Evolutionary conservation across 352 stramenopile species (phyloP), one percentile per base, ranked within the genome.

Genomic region (Thraustochytrium sp.): DNA sequence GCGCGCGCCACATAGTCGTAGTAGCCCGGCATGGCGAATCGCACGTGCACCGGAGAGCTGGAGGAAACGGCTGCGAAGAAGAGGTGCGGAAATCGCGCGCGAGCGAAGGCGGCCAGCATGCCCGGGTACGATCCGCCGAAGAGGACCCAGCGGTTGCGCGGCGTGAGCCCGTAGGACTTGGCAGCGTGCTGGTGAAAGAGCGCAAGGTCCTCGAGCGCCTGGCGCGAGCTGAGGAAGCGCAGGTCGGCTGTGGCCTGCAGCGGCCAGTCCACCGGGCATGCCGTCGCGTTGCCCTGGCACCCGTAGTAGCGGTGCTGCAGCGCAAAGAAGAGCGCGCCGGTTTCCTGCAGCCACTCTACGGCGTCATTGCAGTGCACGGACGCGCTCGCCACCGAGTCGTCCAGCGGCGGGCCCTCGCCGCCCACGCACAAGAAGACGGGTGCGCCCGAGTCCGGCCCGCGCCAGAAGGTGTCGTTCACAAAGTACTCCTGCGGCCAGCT

Each of bases 121-220:
- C 92, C 92, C 1, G 92, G 92, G 85, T 96, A 96, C 64, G 89
- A 94, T 0, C 92, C 92, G 36, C 92, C 92, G 84, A 96, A 94
- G 2, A 88, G 89, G 62, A 96, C 88, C 90, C 90, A 94, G 85
- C 93, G 92, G 56, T 85, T 87, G 65, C 91, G 92, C 29, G 55
- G 37, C 54, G 92, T 89, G 82, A 94, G 92, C 49, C 87, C 89
- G 36, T 90, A 90, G 53, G 92, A 85, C 64, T 94, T 90, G 0
- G 89, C 89, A 21, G 94, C 86, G 55, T 90, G 90, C 76, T 80
- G 34, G n/a, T 85, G 54, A 3, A 89, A 87, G 36, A 90, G 85
- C 74, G 93, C 91, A n/a, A 95, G 86, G 84, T 96, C 92, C 0
- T 90, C 91, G 1, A 96, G 82, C 23, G 91, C 92, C 75, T 96